Evolutionary conservation across 2,329 filamentous ascomycete genomes (phyloP).

Genomic region (Graphilbum fragrans): DNA sequence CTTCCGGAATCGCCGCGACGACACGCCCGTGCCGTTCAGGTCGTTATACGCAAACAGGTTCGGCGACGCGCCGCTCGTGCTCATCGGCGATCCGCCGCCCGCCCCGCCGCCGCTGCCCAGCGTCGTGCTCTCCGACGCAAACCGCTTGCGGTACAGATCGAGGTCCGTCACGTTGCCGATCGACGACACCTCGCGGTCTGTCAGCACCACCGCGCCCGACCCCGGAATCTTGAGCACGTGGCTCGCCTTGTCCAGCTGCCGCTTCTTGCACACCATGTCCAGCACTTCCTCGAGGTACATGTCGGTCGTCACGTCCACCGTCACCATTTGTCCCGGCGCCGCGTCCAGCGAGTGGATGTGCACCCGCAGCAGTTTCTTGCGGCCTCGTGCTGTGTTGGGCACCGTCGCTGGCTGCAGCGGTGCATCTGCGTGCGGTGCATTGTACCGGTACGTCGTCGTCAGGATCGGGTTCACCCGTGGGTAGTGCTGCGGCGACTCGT

Average conservation of each 20-base stretch:
- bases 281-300: slow-evolving; percentile 76
- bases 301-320: slow-evolving; percentile 66
- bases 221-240: slow-evolving; percentile 69
- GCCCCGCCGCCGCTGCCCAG: slow-evolving; percentile 42
- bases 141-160: slow-evolving; percentile 63
- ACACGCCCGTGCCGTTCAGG: slow-evolving; percentile 30
- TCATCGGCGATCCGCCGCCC: slow-evolving; percentile 45
- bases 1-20: slow-evolving; percentile 8
- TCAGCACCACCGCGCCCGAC: slow-evolving; percentile 61
- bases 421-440: slow-evolving; percentile 43
- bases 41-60: slow-evolving; percentile 46
- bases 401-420: slow-evolving; percentile 34
- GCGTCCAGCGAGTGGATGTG: slow-evolving; percentile 60
- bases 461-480: slow-evolving; percentile 42
- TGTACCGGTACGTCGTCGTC: slow-evolving; percentile 45
- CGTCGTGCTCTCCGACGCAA: slow-evolving; percentile 52
- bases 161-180: slow-evolving; percentile 65
- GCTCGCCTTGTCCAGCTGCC: slow-evolving; percentile 66
- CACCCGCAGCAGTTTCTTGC: slow-evolving; percentile 58
- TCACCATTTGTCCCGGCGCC: slow-evolving; percentile 60
- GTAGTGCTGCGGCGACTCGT: slow-evolving; percentile 10
- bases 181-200: slow-evolving; percentile 68
- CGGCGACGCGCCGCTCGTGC: slow-evolving; percentile 32
- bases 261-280: slow-evolving; percentile 64
- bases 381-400: slow-evolving; percentile 39